These are phyloP conservation scores for Globisporangium takayamanum DNA, from an alignment of 352 stramenopile genomes.

Conservation along the genomic window DNA sequence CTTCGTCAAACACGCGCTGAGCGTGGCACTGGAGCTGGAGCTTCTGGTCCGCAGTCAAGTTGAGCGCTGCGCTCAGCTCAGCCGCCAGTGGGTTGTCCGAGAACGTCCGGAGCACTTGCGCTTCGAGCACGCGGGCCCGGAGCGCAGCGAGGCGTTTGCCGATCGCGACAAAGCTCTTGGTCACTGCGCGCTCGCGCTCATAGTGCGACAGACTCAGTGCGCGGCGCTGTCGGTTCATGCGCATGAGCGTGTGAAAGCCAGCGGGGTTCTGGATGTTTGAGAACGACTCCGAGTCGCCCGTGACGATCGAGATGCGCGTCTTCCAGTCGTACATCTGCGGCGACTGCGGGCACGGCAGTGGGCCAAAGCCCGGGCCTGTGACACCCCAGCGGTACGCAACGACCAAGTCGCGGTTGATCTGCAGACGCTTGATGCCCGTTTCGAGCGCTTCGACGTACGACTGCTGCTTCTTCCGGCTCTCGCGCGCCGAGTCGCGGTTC, in stretches of 20 bases:
- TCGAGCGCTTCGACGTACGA: conserved; percentile 84
- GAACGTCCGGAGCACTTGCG: conserved; percentile 56
- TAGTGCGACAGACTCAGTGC: conserved; percentile 38
- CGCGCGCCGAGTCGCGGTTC: conserved; percentile 80
- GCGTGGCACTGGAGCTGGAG: conserved; percentile 60
- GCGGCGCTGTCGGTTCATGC: conserved; percentile 62
- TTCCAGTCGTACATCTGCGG: conserved; percentile 57
- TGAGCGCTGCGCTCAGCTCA: conserved; percentile 41
- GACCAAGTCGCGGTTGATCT: conserved; percentile 77
- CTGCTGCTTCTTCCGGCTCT: conserved; percentile 83
- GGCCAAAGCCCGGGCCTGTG: conserved; percentile 34
- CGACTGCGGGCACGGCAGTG: conserved; percentile 37
- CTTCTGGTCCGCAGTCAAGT: conserved; percentile 50
- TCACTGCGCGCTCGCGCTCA: conserved; percentile 42
- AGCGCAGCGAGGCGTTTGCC: conserved; percentile 47
- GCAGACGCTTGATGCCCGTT: conserved; percentile 80
- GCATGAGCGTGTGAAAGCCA: conserved; percentile 65
- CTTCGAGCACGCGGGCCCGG: conserved; percentile 49
- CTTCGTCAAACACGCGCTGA: conserved; percentile 48
- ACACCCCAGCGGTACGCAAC: conserved; percentile 69
- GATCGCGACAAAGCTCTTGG: conserved; percentile 58
- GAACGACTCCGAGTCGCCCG: conserved; percentile 54
- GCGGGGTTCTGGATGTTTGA: conserved; percentile 63
- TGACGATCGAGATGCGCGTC: conserved; percentile 57
- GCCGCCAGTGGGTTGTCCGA: conserved; percentile 25